Evolutionary conservation across 2,329 filamentous ascomycete species (phyloP), one percentile per base, ranked within the genome.

Genomic region (Macrophomina pseudophaseolina): DNA sequence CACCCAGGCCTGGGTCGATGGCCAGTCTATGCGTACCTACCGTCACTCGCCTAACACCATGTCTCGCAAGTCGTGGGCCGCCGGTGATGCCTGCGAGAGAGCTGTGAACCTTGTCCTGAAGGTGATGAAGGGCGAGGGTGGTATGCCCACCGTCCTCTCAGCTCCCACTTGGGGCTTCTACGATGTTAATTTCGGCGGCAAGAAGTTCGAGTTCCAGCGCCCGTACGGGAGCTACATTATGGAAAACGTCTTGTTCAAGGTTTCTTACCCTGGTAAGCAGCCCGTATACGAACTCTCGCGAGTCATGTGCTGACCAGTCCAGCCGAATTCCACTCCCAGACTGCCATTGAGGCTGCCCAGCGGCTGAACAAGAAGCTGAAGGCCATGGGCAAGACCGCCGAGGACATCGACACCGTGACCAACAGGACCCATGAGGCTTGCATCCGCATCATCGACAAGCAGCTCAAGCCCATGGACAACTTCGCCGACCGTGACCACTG

Each of bases 161-260:
- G 93, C 94, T 9, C 93, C 93, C 44, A 89, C 90, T 67, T 99
- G 95, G 95, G 95, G 95, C 68, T 99, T 98, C 87, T 99, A 99
- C 83, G 95, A 99, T 78, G 94, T 98, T 71, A 87, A 96, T 70
- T 99, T 98, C 87, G 92, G 94, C 84, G 93, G 93, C 82, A 93
- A 96, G 81, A 73, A 74, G 40, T 99, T 99, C 79, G 85, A 93
- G 80, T 99, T 97, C 87, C 94, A 98, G 86, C 90, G 95, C 70
- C 89, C 90, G 67, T 99, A 99, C 78, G 94, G 94, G 78, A 97
- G 91, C 85, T 99, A 99, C 81, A 95, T 99, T 72, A 99, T 99
- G 95, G 95, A 99, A 88, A 99, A 98, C 77, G 93, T 99, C 68
- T 89, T 99, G 70, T 99, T 99, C 90, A 99, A 99, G 88, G 95